These are phyloP conservation scores for Barnettozyma californica DNA, from an alignment of 805 yeast genomes.

Conservation along the genomic window DNA sequence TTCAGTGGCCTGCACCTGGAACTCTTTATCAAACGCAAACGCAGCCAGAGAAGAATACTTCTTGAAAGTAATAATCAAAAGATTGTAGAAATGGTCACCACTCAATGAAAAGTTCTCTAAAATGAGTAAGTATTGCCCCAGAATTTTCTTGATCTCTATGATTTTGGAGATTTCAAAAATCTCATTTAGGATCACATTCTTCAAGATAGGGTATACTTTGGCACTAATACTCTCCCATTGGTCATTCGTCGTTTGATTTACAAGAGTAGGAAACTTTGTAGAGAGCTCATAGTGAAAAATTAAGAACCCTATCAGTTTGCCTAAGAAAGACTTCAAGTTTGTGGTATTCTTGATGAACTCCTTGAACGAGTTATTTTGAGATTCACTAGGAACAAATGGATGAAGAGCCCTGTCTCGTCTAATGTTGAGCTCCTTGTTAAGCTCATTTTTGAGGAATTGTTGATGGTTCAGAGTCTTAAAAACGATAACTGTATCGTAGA, in stretches of 20 bases:
- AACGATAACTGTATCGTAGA: conserved; percentile 79
- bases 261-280: conserved; percentile 54
- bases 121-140: conserved; percentile 71
- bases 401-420: conserved; percentile 68
- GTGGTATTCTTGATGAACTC: conserved; percentile 32
- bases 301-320: conserved; percentile 69
- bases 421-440: conserved; percentile 64
- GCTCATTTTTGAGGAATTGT: conserved; percentile 54
- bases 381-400: conserved; percentile 48
- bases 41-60: conserved; percentile 54
- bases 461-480: conserved; percentile 67
- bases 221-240: conserved; percentile 68
- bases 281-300: conserved; percentile 68
- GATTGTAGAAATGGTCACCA: conserved; percentile 53
- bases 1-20: conserved; percentile 55
- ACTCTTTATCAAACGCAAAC: conserved; percentile 53
- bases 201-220: conserved; percentile 55
- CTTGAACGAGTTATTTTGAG: conserved; percentile 26
- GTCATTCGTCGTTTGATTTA: conserved; percentile 51
- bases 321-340: conserved; percentile 49
- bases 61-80: conserved; percentile 53
- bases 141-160: conserved; percentile 35
- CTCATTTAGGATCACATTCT: conserved; percentile 39
- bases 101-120: conserved; percentile 68
- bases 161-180: conserved; percentile 39